Percentiles rank a stretch among this genome's conserved stretches.
Conservation (phyloP, 1,139 yeast genomes). For the Pneumocystis wakefieldiae region DNA sequence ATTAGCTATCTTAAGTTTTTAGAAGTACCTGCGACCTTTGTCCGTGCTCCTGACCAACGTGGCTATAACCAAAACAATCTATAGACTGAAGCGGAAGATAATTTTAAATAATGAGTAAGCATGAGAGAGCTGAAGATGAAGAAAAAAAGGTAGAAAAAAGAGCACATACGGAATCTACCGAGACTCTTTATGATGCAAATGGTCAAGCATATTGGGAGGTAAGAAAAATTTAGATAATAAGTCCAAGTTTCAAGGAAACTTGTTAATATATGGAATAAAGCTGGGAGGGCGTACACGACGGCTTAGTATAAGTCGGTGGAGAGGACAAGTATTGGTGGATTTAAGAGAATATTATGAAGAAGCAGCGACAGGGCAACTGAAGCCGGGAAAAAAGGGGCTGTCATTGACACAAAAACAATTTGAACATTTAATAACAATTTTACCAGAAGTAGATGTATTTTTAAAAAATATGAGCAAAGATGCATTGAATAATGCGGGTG, state of each 20-base stretch:
- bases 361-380: neutral
- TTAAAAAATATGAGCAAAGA: neutral
- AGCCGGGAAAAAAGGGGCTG: slow-evolving; percentile 3
- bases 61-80: too few species aligned
- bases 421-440: neutral
- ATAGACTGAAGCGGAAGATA: too few species aligned
- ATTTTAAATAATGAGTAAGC: too few species aligned
- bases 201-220: neutral
- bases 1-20: too few species aligned
- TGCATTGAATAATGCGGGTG: too few species aligned
- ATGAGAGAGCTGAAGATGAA: too few species aligned
- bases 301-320: neutral
- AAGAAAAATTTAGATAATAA: neutral
- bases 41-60: too few species aligned
- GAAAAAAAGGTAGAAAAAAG: too few species aligned
- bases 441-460: neutral
- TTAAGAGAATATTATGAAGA: slow-evolving; percentile 1
- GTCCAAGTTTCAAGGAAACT: neutral
- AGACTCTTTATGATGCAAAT: neutral
- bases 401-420: slow-evolving; percentile 17
- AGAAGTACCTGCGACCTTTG: too few species aligned
- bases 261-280: neutral
- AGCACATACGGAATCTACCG: too few species aligned
- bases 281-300: slow-evolving; percentile 6
- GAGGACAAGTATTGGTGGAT: neutral